Evolutionary conservation across 2,329 filamentous ascomycete genomes (phyloP).

Genomic region (Blastomyces emzantsi): DNA sequence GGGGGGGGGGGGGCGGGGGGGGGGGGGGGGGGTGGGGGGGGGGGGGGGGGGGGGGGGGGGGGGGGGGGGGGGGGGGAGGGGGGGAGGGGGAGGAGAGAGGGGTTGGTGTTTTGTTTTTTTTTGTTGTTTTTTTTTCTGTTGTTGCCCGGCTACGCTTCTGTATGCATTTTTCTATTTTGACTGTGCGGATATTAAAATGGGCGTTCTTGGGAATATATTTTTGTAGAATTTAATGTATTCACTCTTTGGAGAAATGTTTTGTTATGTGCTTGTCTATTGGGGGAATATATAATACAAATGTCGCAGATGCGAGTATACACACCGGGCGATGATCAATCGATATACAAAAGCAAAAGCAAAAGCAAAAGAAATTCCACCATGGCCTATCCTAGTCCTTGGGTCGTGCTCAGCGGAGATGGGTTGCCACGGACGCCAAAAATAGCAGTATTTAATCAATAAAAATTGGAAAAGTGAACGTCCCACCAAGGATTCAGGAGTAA

Average conservation of each 20-base stretch:
- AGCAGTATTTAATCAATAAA: no score
- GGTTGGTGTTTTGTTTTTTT: no score
- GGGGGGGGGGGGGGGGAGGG: conserved; percentile 67
- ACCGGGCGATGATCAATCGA: not conserved
- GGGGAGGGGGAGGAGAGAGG: conserved; percentile 55
- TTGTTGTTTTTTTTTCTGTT: conserved; percentile 24
- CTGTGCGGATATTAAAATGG: conserved; percentile 1
- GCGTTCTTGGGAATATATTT: not conserved
- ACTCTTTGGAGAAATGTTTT: not conserved
- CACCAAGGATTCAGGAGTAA: not conserved
- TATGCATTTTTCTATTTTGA: conserved; percentile 6
- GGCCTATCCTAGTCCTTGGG: conserved; percentile 1
- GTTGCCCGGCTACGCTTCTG: conserved; percentile 17
- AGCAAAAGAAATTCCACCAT: not conserved
- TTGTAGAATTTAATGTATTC: not conserved
- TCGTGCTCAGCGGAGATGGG: not conserved
- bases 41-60: conserved; percentile 60
- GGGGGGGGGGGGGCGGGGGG: conserved; percentile 71
- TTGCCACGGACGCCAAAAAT: not conserved
- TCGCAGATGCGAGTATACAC: conserved; percentile 2
- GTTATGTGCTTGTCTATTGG: conserved; percentile 5
- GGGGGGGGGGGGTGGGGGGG: conserved; percentile 64
- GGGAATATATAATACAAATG: conserved; percentile 9
- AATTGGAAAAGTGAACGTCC: not conserved
- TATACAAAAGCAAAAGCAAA: not conserved